Conservation (phyloP, 2,329 filamentous ascomycete species). For the Amauroascus niger region DNA sequence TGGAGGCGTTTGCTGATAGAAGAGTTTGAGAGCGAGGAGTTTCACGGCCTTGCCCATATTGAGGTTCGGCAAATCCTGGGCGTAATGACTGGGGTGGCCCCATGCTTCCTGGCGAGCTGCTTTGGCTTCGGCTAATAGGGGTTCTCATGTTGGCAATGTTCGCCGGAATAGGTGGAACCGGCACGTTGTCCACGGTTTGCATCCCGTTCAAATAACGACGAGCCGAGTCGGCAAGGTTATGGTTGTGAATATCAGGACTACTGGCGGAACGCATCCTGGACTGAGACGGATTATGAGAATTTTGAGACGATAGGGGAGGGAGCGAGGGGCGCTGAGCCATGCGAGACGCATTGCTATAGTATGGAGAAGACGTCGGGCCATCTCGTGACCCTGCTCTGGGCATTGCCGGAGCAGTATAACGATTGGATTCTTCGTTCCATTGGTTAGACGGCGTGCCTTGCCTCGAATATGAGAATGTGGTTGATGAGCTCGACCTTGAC, state of each 20-base stretch:
- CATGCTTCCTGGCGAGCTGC: constrained; percentile 62
- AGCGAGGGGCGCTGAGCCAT: constrained; percentile 62
- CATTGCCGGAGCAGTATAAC: constrained; percentile 83
- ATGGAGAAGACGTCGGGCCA: constrained; percentile 55
- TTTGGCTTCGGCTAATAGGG: constrained; percentile 67
- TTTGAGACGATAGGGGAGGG: constrained; percentile 55
- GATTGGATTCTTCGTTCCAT: constrained; percentile 64
- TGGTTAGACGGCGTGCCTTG: constrained; percentile 53
- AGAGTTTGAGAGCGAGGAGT: constrained; percentile 22
- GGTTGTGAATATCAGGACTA: constrained; percentile 80
- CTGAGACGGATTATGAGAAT: constrained; percentile 48
- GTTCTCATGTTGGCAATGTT: constrained; percentile 53
- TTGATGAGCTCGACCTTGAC: constrained; percentile 48
- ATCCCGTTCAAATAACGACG: constrained; percentile 45
- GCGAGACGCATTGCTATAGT: constrained; percentile 52
- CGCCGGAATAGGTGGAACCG: constrained; percentile 66
- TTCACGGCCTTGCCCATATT: constrained; percentile 20
- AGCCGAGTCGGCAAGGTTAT: constrained; percentile 43
- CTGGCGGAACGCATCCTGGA: constrained; percentile 82
- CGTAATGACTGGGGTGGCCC: constrained; percentile 48
- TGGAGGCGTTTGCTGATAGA: constrained; percentile 18
- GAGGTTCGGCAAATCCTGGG: constrained; percentile 35
- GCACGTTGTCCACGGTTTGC: constrained; percentile 48
- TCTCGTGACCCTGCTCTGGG: constrained; percentile 72
- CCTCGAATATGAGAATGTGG: constrained; percentile 72